Evolutionary conservation across 2,329 filamentous ascomycete genomes (phyloP), one percentile per base, ranked within the genome.

Genomic region (Cytospora leucostoma): DNA sequence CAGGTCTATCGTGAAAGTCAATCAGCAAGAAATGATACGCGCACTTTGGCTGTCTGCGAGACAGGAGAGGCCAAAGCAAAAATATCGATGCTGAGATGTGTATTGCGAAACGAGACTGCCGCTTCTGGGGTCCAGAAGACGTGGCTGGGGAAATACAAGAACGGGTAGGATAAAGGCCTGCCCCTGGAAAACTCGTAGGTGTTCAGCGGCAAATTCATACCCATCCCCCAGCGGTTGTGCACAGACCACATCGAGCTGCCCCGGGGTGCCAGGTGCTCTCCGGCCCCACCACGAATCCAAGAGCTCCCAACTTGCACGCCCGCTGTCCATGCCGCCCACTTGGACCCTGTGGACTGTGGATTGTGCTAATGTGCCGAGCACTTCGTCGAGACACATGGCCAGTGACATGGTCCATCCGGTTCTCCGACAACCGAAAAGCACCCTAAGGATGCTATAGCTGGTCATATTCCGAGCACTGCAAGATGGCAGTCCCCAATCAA

Each of bases 401-500:
- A n/a, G 17, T n/a, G 17, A n/a, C 40, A 44, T 44, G 11, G 5
- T 8, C n/a, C 12, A 8, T n/a, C 44, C n/a, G 12, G 19, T n/a
- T 38, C 17, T 11, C 21, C 32, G n/a, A 47, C 38, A 38, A 61
- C 5, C 49, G 3, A 27, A 17, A 4, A 27, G 27, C 4, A 15
- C 19, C 37, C 13, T 15, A n/a, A 38, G 12, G 34, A 66, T 66
- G 64, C 52, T 64, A 19, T 66, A 61, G 33, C 27, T 35, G 33
- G 34, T 13, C 33, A 27, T 49, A 56, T 35, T 33, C 61, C 49
- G 47, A 66, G 59, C 47, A 66, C 65, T 67, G 59, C 64, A 67
- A 60, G 33, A 71, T 71, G 70, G 68, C 69, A 51, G 70, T 68
- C 63, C 58, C 70, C 57, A 71, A 75, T 55, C 66, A 70, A 61